phyloP scores from a whole-genome alignment of 2,329 filamentous ascomycete species.

The Cercospora sojina region DNA sequence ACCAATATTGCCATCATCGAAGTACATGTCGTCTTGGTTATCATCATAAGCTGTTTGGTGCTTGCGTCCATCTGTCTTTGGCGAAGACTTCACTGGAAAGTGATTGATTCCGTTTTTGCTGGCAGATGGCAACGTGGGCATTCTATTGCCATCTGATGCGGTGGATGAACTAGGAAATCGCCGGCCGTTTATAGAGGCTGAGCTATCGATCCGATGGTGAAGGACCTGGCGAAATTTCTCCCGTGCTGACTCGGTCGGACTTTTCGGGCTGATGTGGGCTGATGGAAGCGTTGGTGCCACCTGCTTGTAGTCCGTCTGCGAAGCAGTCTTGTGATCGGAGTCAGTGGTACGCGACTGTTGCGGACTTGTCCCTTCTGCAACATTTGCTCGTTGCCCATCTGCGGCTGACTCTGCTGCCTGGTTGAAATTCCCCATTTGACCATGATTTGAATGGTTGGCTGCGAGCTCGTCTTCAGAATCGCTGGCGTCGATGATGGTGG shows the following conservation, averaged over 20 bases:
- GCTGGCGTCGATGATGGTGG: conserved; percentile 7
- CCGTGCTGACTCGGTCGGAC: background rate
- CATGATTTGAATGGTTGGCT: background rate
- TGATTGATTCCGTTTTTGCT: background rate
- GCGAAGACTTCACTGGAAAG: background rate
- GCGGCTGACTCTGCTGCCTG: background rate
- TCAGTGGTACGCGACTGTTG: background rate
- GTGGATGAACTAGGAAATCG: background rate
- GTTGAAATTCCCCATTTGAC: background rate
- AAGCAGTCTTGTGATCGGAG: background rate
- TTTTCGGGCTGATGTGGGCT: background rate
- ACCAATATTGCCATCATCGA: conserved; percentile 40
- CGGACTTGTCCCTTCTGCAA: background rate
- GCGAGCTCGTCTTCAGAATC: background rate
- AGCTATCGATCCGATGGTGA: conserved; percentile 3
- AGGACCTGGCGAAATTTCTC: background rate
- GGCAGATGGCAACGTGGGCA: background rate
- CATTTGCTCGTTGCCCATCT: background rate
- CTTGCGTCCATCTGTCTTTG: background rate
- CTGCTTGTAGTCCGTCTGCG: background rate
- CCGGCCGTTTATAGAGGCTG: background rate
- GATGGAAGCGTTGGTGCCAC: background rate
- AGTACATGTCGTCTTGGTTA: conserved; percentile 38
- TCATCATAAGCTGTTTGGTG: conserved; percentile 5
- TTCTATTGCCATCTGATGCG: background rate